Evolutionary conservation across 2,329 filamentous ascomycete genomes (phyloP).

Genomic region (Tolypocladium cylindrosporum): DNA sequence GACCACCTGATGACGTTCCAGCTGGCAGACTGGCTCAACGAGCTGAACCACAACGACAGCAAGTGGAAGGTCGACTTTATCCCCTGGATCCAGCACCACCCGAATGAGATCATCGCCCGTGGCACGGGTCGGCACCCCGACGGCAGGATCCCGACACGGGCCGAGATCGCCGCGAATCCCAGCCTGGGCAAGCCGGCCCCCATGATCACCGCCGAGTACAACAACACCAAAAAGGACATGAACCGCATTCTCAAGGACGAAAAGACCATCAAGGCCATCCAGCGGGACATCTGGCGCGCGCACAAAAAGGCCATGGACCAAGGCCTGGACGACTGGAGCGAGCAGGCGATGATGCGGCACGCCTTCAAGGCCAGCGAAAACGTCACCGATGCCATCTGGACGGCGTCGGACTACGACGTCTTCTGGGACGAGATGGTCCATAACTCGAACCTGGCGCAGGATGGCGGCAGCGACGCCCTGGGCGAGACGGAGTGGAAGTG

Average conservation of each 20-base stretch:
- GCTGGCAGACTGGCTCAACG: constrained; percentile 27
- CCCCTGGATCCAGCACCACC: constrained; percentile 26
- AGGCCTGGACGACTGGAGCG: constrained; percentile 17
- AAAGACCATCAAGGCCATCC: constrained; percentile 5
- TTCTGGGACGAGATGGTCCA: constrained; percentile 23
- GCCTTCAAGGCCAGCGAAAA: constrained; percentile 23
- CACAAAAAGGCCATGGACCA: constrained; percentile 18
- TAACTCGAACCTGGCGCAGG: constrained; percentile 20
- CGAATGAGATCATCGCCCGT: constrained; percentile 19
- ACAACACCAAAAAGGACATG: constrained; percentile 10
- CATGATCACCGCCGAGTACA: constrained; percentile 10
- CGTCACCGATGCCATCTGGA: constrained; percentile 22
- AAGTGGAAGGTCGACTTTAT: constrained; percentile 28
- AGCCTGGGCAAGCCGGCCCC: constrained; percentile 11
- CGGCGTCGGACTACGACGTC: constrained; percentile 17
- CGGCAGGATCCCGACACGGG: constrained; percentile 12
- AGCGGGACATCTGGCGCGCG: constrained; percentile 15
- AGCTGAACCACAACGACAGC: constrained; percentile 22
- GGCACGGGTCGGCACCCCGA: constrained; percentile 14
- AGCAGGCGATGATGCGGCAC: constrained; percentile 21
- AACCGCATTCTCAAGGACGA: constrained; percentile 7
- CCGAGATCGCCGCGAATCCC: constrained; percentile 7
- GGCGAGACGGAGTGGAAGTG: constrained; percentile 18
- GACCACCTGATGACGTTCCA: constrained; percentile 33
- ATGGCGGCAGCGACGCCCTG: constrained; percentile 13